Conservation (phyloP, 2,329 filamentous ascomycete species). For the Falciphora oryzae region DNA sequence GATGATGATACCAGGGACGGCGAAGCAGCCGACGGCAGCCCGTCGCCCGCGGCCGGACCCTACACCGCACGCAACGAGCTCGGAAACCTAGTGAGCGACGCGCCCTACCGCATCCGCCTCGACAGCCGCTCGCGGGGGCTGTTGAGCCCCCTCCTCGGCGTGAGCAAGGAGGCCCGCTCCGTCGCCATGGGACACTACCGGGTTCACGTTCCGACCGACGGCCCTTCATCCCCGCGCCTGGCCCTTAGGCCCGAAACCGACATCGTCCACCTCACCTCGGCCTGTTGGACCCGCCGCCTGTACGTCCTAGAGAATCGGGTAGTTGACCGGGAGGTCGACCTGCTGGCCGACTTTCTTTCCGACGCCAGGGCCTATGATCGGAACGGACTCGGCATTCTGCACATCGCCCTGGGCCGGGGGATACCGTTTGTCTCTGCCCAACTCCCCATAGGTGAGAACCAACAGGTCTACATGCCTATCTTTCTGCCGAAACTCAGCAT, state of each 20-base stretch:
- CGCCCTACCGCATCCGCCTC: conserved; percentile 3
- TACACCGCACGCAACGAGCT: background rate
- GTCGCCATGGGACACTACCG: background rate
- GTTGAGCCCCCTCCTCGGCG: background rate
- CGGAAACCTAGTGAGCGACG: background rate
- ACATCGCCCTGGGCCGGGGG: conserved; percentile 1
- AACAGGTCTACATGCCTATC: too few species aligned
- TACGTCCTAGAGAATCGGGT: background rate
- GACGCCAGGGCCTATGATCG: background rate
- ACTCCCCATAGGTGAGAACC: background rate
- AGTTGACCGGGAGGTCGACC: background rate
- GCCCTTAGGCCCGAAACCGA: conserved; percentile 1
- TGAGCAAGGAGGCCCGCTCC: background rate
- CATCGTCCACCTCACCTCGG: background rate
- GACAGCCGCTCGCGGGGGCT: background rate
- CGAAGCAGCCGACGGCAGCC: too few species aligned
- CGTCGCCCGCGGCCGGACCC: background rate
- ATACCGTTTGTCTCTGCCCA: background rate
- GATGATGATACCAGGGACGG: background rate
- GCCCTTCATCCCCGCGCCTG: background rate
- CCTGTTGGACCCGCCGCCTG: background rate
- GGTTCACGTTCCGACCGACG: background rate
- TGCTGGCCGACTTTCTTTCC: background rate
- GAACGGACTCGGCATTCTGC: background rate
- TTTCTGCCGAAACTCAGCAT: too few species aligned